Evolutionary conservation across 2,329 filamentous ascomycete genomes (phyloP).

Genomic region (Aspergillus sp.): DNA sequence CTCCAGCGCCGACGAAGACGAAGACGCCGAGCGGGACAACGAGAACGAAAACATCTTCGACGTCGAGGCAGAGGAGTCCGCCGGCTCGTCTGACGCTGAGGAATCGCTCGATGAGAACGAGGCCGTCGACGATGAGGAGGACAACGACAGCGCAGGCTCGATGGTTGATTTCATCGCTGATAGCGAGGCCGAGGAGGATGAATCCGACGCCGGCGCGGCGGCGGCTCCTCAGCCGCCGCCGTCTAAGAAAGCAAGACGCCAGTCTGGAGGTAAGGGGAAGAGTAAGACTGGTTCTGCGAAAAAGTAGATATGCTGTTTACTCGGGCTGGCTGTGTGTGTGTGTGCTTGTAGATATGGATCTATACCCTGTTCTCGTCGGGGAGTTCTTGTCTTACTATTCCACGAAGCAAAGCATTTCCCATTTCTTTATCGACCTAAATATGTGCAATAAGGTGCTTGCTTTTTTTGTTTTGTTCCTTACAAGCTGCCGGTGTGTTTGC

Average conservation of each 20-base stretch:
- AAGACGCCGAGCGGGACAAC: slow-evolving; percentile 43
- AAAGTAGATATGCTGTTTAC: slow-evolving; percentile 16
- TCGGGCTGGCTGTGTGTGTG: slow-evolving; percentile 3
- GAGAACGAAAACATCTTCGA: slow-evolving; percentile 35
- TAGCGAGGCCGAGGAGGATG: slow-evolving; percentile 35
- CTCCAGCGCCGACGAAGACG: slow-evolving; percentile 29
- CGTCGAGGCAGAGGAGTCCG: slow-evolving; percentile 36
- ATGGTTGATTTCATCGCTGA: slow-evolving; percentile 40
- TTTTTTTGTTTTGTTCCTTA: no score
- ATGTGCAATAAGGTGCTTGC: no score
- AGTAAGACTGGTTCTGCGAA: slow-evolving; percentile 20
- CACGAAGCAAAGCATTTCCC: no score
- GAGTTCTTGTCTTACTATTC: no score
- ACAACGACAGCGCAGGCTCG: slow-evolving; percentile 49
- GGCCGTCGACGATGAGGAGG: slow-evolving; percentile 53
- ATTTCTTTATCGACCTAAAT: no score
- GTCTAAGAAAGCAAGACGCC: slow-evolving; percentile 28
- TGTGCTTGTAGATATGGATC: background rate
- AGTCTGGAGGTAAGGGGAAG: slow-evolving; percentile 21
- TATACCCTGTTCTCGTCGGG: slow-evolving; percentile 2
- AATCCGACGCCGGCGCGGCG: slow-evolving; percentile 15
- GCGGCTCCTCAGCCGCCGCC: slow-evolving; percentile 17
- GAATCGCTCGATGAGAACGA: slow-evolving; percentile 52
- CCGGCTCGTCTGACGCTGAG: slow-evolving; percentile 34
- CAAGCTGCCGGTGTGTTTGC: no score